A percentile compares a stretch with the other conserved stretches of the same genome.
These are phyloP conservation scores for Cytospora chrysosperma DNA, from an alignment of 2,329 filamentous ascomycete genomes.

Conservation along the genomic window DNA sequence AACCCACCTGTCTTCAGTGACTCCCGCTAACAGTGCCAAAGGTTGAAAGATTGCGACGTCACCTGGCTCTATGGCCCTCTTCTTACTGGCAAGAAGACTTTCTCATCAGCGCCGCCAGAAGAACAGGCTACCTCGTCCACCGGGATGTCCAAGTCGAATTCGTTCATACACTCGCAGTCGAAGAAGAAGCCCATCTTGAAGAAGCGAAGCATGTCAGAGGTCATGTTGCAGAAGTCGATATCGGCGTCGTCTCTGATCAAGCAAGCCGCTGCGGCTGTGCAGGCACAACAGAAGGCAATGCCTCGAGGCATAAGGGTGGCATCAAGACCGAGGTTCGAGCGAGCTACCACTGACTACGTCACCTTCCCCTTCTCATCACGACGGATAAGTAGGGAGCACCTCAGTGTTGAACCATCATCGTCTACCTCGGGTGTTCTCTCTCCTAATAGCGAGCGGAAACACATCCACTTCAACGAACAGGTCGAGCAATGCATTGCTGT, in stretches of 20 bases:
- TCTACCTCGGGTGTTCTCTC: constrained; percentile 69
- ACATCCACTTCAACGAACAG: constrained; percentile 96
- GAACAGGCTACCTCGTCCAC: constrained; percentile 38
- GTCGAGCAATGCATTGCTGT: constrained; percentile 95
- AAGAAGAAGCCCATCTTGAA: constrained; percentile 90
- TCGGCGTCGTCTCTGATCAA: constrained; percentile 87
- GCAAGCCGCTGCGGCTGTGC: constrained; percentile 81
- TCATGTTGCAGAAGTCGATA: constrained; percentile 86
- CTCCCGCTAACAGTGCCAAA: constrained; percentile 37
- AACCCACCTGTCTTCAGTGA: background rate
- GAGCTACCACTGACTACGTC: constrained; percentile 68
- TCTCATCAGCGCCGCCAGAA: constrained; percentile 2
- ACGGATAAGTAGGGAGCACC: constrained; percentile 60
- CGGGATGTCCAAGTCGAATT: constrained; percentile 54
- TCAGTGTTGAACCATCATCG: constrained; percentile 64
- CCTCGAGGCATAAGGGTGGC: constrained; percentile 41
- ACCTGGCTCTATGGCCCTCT: constrained; percentile 96
- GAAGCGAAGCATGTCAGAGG: constrained; percentile 93
- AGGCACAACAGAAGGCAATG: constrained; percentile 69
- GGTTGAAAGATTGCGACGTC: constrained; percentile 95
- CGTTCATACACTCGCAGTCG: constrained; percentile 59
- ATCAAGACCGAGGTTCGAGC: constrained; percentile 56
- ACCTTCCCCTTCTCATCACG: constrained; percentile 63
- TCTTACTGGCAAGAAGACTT: constrained; percentile 58
- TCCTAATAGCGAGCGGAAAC: constrained; percentile 67